Evolutionary conservation across 345 rosid species (phyloP).

Genomic region (Citrus glauca): DNA sequence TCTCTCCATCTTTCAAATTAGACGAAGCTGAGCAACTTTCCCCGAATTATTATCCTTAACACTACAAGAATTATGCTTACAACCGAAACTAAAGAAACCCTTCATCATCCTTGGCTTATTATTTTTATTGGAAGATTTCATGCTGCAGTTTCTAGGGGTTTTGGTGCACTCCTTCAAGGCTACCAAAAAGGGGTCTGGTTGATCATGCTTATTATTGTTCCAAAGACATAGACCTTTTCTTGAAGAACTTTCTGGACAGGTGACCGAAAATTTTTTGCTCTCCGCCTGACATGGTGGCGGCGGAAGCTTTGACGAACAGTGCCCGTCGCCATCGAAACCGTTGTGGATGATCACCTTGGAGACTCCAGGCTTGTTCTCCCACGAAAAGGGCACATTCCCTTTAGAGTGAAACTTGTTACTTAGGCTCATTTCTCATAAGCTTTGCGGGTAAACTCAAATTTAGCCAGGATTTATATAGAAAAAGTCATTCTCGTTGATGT

Average conservation of each 20-base stretch:
- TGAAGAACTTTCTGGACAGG: neutral
- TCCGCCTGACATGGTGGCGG: neutral
- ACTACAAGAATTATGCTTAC: neutral
- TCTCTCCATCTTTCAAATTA: neutral
- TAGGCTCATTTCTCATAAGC: neutral
- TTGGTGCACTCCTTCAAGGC: slow-evolving; percentile 11
- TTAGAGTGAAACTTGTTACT: neutral
- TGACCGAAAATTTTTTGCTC: neutral
- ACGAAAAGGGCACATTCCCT: slow-evolving; percentile 8
- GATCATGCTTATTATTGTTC: neutral
- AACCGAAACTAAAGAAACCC: slow-evolving; percentile 4
- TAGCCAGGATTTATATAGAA: neutral
- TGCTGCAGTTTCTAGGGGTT: neutral
- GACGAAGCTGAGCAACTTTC: neutral
- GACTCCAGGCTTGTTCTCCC: slow-evolving; percentile 15
- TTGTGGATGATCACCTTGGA: neutral
- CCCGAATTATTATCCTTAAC: neutral
- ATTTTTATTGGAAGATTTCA: neutral
- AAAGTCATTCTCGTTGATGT: no score
- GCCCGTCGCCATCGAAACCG: neutral
- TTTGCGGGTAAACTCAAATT: neutral
- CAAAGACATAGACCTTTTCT: neutral
- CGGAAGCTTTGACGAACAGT: neutral
- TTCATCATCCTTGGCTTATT: neutral
- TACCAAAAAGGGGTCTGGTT: slow-evolving; percentile 7